Evolutionary conservation across 2,329 filamentous ascomycete genomes (phyloP), one percentile per base, ranked within the genome.

Genomic region (Claviceps monticola): DNA sequence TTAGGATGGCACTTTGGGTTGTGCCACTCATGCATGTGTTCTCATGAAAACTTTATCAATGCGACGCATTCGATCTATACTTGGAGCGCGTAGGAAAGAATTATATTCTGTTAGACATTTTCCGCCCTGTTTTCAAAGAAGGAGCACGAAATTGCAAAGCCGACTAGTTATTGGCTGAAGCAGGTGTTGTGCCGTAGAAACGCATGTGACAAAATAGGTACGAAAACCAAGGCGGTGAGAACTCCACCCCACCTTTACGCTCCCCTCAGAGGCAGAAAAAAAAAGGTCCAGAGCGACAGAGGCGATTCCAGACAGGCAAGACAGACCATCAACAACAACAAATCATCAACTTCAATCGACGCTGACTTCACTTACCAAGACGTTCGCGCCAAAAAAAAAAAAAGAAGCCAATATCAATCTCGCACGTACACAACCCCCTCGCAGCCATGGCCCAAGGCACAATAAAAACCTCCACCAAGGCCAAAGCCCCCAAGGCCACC

Each of bases 361-460:
- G 7, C 38, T 4, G 9, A 8, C 38, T n/a, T 41, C 19, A 9
- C 17, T 21, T 19, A 1, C 17, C 41, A 4, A 34, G 29, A 34
- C 29, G 29, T 34, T 34, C 3, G 16, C 21, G 8, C 19, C 14
- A 14, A 46, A 34, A 7, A 44, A 43, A 13, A 23, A 43, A 14
- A 8, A 44, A 16, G 7, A 26, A 13, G 3, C 4, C 29, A 34
- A 11, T 34, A 34, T 34, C 4, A 11, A 34, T 34, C 29, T 34
- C 29, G 29, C 9, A 34, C 29, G 9, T 4, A 34, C 11, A 23
- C 17, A 9, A 26, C 2, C 5, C 44, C n/a, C 8, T 5, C 53
- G 38, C 42, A 17, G 23, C 21, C 41, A 80, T 81, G 78, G 75
- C 72, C 2, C 78, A 81, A 66, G 78, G 78, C 57, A 62, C 68